A percentile compares a stretch with the other conserved stretches of the same genome.
Conservation (phyloP, 192 early-diverging fungal genomes). For the Dissophora ornata region DNA sequence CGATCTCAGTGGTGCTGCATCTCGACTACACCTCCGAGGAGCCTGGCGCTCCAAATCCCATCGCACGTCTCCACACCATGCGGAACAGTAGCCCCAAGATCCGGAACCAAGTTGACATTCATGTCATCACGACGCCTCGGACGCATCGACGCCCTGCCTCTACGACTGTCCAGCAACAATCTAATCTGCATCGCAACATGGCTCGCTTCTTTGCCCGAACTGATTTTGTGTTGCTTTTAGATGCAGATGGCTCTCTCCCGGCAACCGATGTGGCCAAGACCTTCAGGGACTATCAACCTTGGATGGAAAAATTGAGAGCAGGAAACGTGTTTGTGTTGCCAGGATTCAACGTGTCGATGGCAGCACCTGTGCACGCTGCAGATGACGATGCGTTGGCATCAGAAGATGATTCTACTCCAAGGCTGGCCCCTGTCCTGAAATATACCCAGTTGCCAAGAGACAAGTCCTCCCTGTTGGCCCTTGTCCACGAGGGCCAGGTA, state of each 20-base stretch:
- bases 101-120: slow-evolving; percentile 58
- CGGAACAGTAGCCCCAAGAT: slow-evolving; percentile 53
- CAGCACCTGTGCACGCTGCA: neutral
- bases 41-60: slow-evolving; percentile 14
- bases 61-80: slow-evolving; percentile 34
- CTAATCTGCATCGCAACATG: slow-evolving; percentile 66
- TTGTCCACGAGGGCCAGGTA: slow-evolving; percentile 45
- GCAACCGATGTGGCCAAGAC: slow-evolving; percentile 51
- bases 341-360: slow-evolving; percentile 56
- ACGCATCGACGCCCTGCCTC: slow-evolving; percentile 34
- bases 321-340: slow-evolving; percentile 65
- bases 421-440: slow-evolving; percentile 27
- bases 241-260: slow-evolving; percentile 56
- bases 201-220: slow-evolving; percentile 64
- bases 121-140: slow-evolving; percentile 53
- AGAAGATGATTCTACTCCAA: neutral
- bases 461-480: slow-evolving; percentile 42
- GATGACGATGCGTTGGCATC: neutral
- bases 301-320: slow-evolving; percentile 51
- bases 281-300: slow-evolving; percentile 41
- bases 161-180: slow-evolving; percentile 40
- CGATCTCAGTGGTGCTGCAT: slow-evolving; percentile 66
- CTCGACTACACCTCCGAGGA: slow-evolving; percentile 21
- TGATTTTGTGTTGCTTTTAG: slow-evolving; percentile 61
- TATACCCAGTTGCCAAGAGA: slow-evolving; percentile 34